Percentiles rank a stretch among this genome's conserved stretches.
phyloP scores from a whole-genome alignment of 2,329 filamentous ascomycete species.

The Zasmidium citrigriseum region DNA sequence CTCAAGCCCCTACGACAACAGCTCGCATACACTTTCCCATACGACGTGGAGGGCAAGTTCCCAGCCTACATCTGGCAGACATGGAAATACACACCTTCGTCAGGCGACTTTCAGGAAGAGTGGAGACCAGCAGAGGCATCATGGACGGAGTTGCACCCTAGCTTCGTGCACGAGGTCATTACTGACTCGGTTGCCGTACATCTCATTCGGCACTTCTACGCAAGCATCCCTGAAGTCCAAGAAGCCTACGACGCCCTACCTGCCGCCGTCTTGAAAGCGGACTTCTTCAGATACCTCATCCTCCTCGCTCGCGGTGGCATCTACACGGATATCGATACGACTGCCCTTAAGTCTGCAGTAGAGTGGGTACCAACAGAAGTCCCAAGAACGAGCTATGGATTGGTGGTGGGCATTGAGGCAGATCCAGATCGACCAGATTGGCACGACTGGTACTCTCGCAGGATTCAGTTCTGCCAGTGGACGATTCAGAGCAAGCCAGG shows the following conservation, averaged over 20 bases:
- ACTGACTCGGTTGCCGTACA: constrained; percentile 84
- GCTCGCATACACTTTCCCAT: constrained; percentile 90
- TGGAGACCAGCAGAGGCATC: constrained; percentile 85
- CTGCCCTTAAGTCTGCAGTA: constrained; percentile 75
- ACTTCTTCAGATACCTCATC: constrained; percentile 69
- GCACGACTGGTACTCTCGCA: constrained; percentile 91
- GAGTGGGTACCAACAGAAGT: constrained; percentile 85
- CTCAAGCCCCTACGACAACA: constrained; percentile 74
- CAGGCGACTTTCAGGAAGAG: constrained; percentile 69
- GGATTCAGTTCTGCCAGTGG: constrained; percentile 99
- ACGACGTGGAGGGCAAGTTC: constrained; percentile 84
- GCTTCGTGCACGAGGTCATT: constrained; percentile 94
- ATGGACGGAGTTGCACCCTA: constrained; percentile 84
- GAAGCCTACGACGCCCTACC: constrained; percentile 53
- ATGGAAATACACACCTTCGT: constrained; percentile 84
- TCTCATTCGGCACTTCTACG: constrained; percentile 83
- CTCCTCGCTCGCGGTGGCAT: constrained; percentile 76
- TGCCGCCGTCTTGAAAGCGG: constrained; percentile 59
- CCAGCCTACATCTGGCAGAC: constrained; percentile 99
- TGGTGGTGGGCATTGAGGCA: constrained; percentile 93
- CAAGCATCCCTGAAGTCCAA: constrained; percentile 57
- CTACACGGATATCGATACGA: constrained; percentile 83
- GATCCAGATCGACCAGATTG: constrained; percentile 92
- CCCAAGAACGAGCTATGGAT: constrained; percentile 73
- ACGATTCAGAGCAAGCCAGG: constrained; percentile 95